Percentiles rank a stretch among this genome's conserved stretches.
These are phyloP conservation scores for Gliomastix tumulicola DNA, from an alignment of 2,329 filamentous ascomycete species.

Conservation along the genomic window DNA sequence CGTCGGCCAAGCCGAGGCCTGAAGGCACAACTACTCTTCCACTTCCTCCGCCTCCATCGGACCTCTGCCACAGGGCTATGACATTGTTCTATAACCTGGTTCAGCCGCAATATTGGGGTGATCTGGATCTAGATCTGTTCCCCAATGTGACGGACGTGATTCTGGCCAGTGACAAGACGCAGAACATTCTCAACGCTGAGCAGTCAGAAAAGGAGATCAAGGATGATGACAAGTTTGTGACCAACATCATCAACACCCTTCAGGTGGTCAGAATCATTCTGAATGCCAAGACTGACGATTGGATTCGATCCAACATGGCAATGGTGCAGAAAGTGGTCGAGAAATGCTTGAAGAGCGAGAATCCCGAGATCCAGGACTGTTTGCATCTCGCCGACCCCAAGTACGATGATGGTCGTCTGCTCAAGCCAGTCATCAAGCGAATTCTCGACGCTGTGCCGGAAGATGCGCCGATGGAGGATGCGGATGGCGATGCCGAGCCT, in stretches of 20 bases:
- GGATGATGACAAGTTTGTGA: constrained; percentile 76
- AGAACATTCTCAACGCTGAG: constrained; percentile 50
- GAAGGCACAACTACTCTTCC: constrained; percentile 29
- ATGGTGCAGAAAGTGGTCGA: constrained; percentile 82
- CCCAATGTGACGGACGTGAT: constrained; percentile 85
- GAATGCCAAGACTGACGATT: constrained; percentile 81
- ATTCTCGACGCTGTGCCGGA: constrained; percentile 87
- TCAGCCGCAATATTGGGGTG: constrained; percentile 83
- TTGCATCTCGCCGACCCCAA: constrained; percentile 68
- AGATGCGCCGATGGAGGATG: constrained; percentile 62
- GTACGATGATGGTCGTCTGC: constrained; percentile 59
- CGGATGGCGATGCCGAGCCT: constrained; percentile 76
- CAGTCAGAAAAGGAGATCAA: constrained; percentile 61
- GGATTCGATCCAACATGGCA: constrained; percentile 74
- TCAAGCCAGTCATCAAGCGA: constrained; percentile 71
- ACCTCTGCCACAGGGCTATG: constrained; percentile 82
- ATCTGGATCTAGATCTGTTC: constrained; percentile 86
- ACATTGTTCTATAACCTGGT: constrained; percentile 76
- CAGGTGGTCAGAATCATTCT: constrained; percentile 88
- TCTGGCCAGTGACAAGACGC: constrained; percentile 72
- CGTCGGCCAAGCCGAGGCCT: constrained; percentile 56
- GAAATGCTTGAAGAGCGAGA: constrained; percentile 81
- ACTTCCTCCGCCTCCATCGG: constrained; percentile 51
- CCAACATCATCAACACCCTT: constrained; percentile 85
- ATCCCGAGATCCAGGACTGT: constrained; percentile 89